Percentiles rank a stretch among this genome's conserved stretches.
Evolutionary conservation across 2,329 filamentous ascomycete genomes (phyloP).

Genomic region (Sarocladium brachiariae): DNA sequence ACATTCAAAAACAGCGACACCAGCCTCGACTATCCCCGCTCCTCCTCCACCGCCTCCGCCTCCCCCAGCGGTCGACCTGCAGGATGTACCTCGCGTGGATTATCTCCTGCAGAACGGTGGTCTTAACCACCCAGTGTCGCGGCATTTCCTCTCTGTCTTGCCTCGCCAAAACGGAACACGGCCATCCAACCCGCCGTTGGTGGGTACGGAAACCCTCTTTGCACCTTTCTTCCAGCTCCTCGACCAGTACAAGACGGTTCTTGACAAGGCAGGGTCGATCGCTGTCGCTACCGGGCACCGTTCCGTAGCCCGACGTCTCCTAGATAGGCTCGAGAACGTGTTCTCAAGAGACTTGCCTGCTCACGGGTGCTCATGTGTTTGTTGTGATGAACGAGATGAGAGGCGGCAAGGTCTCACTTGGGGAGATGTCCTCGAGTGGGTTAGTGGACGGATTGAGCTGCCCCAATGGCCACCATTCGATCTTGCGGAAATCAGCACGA

Average conservation of each 20-base stretch:
- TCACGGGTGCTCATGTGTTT: slow-evolving; percentile 77
- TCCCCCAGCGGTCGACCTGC: slow-evolving; percentile 63
- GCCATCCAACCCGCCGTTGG: slow-evolving; percentile 56
- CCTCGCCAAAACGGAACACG: slow-evolving; percentile 50
- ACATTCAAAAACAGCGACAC: slow-evolving; percentile 33
- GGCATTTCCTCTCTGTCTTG: slow-evolving; percentile 61
- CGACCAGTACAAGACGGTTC: slow-evolving; percentile 77
- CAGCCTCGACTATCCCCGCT: slow-evolving; percentile 28
- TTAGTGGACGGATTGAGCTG: slow-evolving; percentile 80
- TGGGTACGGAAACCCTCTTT: slow-evolving; percentile 68
- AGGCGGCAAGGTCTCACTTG: slow-evolving; percentile 74
- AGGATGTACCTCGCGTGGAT: slow-evolving; percentile 76
- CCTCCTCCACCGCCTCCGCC: slow-evolving; percentile 60
- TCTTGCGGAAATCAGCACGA: slow-evolving; percentile 54
- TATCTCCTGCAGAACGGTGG: slow-evolving; percentile 89
- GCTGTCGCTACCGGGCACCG: slow-evolving; percentile 93
- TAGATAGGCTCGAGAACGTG: slow-evolving; percentile 88
- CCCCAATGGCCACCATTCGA: slow-evolving; percentile 86
- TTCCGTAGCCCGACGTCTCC: slow-evolving; percentile 81
- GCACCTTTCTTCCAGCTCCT: slow-evolving; percentile 75
- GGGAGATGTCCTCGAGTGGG: slow-evolving; percentile 91
- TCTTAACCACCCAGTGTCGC: slow-evolving; percentile 62
- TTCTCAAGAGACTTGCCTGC: slow-evolving; percentile 88
- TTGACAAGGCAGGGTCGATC: slow-evolving; percentile 77
- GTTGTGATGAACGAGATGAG: slow-evolving; percentile 60